phyloP scores from a whole-genome alignment of 768 basidiomycete species.

The Chlorophyllum brunneum region DNA sequence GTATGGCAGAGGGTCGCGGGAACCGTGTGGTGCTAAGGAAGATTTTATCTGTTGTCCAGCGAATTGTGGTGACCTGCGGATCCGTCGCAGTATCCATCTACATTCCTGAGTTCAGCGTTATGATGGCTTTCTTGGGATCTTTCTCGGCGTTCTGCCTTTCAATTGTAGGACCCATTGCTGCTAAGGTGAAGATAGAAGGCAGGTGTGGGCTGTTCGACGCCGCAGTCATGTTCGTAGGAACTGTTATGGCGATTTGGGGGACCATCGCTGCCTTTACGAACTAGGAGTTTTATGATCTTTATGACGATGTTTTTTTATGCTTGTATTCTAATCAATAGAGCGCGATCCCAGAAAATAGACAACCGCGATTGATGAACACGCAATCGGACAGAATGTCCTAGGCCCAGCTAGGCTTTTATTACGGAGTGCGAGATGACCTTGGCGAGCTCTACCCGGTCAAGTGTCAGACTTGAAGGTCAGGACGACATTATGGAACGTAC shows the following conservation, averaged over 20 bases:
- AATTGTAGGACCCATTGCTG: slow-evolving; percentile 72
- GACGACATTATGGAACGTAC: slow-evolving; percentile 40
- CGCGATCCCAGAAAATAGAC: no score
- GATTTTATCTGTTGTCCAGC: slow-evolving; percentile 45
- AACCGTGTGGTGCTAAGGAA: slow-evolving; percentile 32
- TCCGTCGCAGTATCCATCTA: slow-evolving; percentile 69
- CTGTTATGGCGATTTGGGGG: slow-evolving; percentile 75
- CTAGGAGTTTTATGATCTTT: slow-evolving; percentile 9
- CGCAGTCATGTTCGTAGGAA: slow-evolving; percentile 44
- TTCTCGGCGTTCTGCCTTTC: slow-evolving; percentile 78
- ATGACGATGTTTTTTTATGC: neutral
- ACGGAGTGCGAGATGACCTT: slow-evolving; percentile 75
- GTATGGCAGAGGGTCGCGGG: slow-evolving; percentile 18
- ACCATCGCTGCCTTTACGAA: slow-evolving; percentile 59
- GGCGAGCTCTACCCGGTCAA: slow-evolving; percentile 51
- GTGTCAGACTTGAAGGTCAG: slow-evolving; percentile 9
- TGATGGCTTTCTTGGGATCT: slow-evolving; percentile 92
- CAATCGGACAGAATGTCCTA: no score
- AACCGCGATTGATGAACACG: no score
- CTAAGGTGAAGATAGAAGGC: slow-evolving; percentile 58
- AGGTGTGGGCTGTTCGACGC: slow-evolving; percentile 50
- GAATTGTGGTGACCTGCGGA: slow-evolving; percentile 52
- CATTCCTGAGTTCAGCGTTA: slow-evolving; percentile 74
- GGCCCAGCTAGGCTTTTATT: slow-evolving; percentile 40
- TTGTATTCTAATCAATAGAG: no score